Conservation (phyloP, 1,284 basidiomycete genomes). For the Irpex sp. region DNA sequence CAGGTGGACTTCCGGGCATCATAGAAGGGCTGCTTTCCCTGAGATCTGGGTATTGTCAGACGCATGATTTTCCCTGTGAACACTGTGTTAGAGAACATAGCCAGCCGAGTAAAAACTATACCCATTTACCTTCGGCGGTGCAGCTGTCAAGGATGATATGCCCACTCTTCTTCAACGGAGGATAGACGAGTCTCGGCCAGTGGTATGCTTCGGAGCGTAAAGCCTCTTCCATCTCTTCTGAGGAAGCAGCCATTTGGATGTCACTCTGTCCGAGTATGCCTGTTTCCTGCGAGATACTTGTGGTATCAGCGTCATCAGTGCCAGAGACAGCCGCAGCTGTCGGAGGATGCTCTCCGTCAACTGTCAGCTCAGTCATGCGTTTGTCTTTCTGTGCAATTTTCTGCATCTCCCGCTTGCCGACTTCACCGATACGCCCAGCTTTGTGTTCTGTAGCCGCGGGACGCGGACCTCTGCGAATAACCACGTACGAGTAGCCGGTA, state of each 20-base stretch:
- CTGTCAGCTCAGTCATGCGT: slow-evolving; percentile 38
- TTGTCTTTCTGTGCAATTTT: slow-evolving; percentile 32
- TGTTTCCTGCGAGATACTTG: neutral
- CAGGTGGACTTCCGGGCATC: slow-evolving; percentile 91
- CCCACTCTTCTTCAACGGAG: slow-evolving; percentile 89
- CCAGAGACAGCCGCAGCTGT: neutral
- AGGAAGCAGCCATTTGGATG: neutral
- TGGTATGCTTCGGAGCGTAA: slow-evolving; percentile 67
- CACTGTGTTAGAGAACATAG: slow-evolving; percentile 6
- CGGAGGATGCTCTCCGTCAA: slow-evolving; percentile 37
- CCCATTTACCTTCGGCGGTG: slow-evolving; percentile 67
- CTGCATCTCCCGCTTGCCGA: slow-evolving; percentile 40
- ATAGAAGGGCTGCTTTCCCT: slow-evolving; percentile 92
- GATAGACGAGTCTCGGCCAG: slow-evolving; percentile 91
- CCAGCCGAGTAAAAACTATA: neutral
- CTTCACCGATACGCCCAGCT: slow-evolving; percentile 66
- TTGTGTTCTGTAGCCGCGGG: slow-evolving; percentile 41
- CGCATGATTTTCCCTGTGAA: slow-evolving; percentile 82
- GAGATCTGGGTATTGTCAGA: slow-evolving; percentile 86
- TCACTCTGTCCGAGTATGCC: slow-evolving; percentile 10
- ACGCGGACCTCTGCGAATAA: slow-evolving; percentile 77
- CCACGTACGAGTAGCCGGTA: slow-evolving; percentile 87
- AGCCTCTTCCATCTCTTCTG: slow-evolving; percentile 39
- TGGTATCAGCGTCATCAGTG: neutral
- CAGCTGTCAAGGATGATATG: slow-evolving; percentile 95